A percentile compares a stretch with the other conserved stretches of the same genome.
These are phyloP conservation scores for Aspergillus japonicus DNA, from an alignment of 2,329 filamentous ascomycete genomes.

Conservation along the genomic window DNA sequence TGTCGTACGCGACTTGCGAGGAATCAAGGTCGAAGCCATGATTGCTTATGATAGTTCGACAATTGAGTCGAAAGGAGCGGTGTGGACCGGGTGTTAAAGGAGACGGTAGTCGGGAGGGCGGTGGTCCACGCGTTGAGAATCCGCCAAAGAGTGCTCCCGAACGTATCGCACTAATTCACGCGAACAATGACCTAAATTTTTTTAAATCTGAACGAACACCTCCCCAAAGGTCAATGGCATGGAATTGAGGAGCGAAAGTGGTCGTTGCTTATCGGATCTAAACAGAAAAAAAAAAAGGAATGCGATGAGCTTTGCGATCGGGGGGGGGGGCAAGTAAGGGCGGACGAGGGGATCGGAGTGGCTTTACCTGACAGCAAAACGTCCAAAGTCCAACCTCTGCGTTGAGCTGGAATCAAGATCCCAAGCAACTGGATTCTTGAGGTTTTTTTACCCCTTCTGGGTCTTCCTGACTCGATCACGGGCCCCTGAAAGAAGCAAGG, in stretches of 20 bases:
- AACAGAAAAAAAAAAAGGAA: neutral
- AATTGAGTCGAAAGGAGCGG: conserved; percentile 21
- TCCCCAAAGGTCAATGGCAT: conserved; percentile 14
- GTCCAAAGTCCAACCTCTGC: neutral
- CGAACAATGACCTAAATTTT: neutral
- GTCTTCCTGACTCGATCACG: neutral
- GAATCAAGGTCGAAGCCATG: conserved; percentile 53
- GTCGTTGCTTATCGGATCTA: conserved; percentile 9
- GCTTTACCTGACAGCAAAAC: conserved; percentile 4
- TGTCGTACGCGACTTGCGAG: conserved; percentile 51
- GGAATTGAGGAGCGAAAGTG: conserved; percentile 1
- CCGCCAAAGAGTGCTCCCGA: neutral
- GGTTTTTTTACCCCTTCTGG: conserved; percentile 2
- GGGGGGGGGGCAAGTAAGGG: neutral
- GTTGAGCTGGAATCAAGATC: neutral
- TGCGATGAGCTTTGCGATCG: conserved; percentile 2
- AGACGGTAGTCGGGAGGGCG: conserved; percentile 16
- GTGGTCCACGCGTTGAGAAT: conserved; percentile 27
- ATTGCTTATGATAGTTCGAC: conserved; percentile 28
- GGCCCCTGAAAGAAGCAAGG: conserved; percentile 15
- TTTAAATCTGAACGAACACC: neutral
- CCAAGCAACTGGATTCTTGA: neutral
- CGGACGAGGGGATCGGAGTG: neutral
- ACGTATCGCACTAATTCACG: neutral
- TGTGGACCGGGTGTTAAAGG: conserved; percentile 24